These are phyloP conservation scores for Pyricularia sp. DNA, from an alignment of 2,329 filamentous ascomycete species.

Conservation along the genomic window DNA sequence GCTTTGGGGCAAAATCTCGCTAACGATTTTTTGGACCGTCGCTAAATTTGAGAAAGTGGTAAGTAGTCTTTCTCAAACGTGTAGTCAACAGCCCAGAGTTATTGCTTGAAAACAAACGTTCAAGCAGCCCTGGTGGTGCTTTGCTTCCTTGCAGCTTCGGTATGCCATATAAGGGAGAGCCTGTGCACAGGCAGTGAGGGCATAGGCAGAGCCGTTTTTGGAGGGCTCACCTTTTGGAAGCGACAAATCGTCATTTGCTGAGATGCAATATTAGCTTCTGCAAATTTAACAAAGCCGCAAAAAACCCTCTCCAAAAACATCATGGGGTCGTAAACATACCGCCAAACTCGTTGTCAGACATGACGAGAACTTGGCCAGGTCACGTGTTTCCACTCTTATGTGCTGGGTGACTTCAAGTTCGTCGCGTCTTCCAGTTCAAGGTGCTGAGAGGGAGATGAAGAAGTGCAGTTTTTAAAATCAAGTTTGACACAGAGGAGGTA, in stretches of 20 bases:
- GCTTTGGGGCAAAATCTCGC: conserved; percentile 73
- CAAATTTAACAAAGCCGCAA: conserved; percentile 20
- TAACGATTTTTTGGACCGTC: conserved; percentile 75
- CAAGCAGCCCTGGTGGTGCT: background rate
- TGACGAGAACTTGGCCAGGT: conserved; percentile 17
- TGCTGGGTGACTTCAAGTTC: background rate
- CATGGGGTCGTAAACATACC: conserved; percentile 33
- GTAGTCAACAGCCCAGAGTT: background rate
- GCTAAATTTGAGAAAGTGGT: conserved; percentile 24
- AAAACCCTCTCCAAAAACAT: conserved; percentile 11
- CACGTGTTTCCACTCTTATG: background rate
- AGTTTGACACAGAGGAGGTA: background rate
- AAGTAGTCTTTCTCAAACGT: background rate
- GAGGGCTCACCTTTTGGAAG: conserved; percentile 45
- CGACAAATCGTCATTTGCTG: conserved; percentile 50
- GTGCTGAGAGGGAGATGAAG: background rate
- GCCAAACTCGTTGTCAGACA: conserved; percentile 56
- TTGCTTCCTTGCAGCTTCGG: background rate
- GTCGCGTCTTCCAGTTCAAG: background rate
- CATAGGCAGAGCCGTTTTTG: background rate
- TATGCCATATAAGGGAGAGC: background rate
- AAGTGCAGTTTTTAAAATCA: background rate
- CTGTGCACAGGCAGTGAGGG: background rate
- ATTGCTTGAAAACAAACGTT: background rate
- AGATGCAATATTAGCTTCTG: background rate